Evolutionary conservation across 2,329 filamentous ascomycete species (phyloP), one percentile per base, ranked within the genome.

Genomic region (Cladosporium sp.): DNA sequence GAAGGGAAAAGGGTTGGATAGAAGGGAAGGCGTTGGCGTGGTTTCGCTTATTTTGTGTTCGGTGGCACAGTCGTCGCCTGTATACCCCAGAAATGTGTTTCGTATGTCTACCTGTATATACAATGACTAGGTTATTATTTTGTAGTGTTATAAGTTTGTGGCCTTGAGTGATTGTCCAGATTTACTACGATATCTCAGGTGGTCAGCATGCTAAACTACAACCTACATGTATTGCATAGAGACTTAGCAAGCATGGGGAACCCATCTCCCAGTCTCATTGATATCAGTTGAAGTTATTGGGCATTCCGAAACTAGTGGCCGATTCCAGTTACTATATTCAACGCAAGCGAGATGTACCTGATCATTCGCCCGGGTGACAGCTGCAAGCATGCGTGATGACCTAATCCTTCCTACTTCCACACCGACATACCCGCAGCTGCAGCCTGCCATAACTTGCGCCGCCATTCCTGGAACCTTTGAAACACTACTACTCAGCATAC

Each of bases 41-140:
- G 51, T 44, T 57, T 64, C 21, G 28, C 28, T 51, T 61, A 4
- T 32, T 58, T 34, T 21, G 57, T 28, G 61, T 64, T 57, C 52
- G 61, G 61, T 64, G 61, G 34, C 24, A 38, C 61, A 64, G 61
- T 36, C 32, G 32, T 64, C 61, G 30, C 51, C 34, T n/a, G 51
- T 47, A 64, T 64, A 64, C 61, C 51, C 61, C 61, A 64, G 61
- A 44, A 52, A 26, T 60, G 44, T 41, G 51, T 49, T 58, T 58
- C 55, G 55, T 58, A 58, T 58, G 55, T 58, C 24, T 58, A 32
- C 41, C 14, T 55, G 32, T 34, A 30, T 32, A 54, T 54, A 54
- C 52, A 55, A 55, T 34, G 52, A 55, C 28, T 32, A 34, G 34
- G 14, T 54, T 12, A 30, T 15, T 54, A 34, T 55, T 14, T 54